Evolutionary conservation across 2,329 filamentous ascomycete genomes (phyloP).

Genomic region (Cladosporium velox): DNA sequence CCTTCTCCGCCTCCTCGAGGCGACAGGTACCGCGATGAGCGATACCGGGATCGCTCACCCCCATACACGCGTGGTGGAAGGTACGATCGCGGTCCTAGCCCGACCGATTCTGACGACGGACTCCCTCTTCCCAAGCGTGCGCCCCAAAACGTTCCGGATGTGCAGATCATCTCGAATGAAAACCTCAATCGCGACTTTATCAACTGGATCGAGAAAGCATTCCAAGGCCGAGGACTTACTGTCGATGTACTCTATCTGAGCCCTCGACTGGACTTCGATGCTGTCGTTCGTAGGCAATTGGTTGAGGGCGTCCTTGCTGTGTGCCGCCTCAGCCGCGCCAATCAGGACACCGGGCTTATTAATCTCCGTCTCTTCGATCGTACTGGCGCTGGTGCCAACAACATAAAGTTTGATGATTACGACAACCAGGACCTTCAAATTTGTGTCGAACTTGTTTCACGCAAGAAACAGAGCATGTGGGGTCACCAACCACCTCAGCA

Average conservation of each 20-base stretch:
- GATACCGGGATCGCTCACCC: constrained; percentile 38
- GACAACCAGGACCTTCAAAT: constrained; percentile 75
- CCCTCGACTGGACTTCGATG: constrained; percentile 72
- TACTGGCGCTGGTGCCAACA: constrained; percentile 64
- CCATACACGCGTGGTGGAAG: constrained; percentile 46
- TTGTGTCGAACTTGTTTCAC: constrained; percentile 76
- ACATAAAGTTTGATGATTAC: constrained; percentile 85
- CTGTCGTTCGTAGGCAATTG: constrained; percentile 81
- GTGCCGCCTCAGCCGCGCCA: constrained; percentile 68
- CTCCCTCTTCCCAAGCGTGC: constrained; percentile 73
- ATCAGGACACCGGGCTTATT: constrained; percentile 72
- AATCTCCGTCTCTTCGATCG: constrained; percentile 85
- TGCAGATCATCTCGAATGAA: constrained; percentile 81
- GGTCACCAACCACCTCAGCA: constrained; percentile 38
- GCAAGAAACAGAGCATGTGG: constrained; percentile 59
- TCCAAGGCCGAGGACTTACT: constrained; percentile 69
- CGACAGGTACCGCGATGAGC: constrained; percentile 32
- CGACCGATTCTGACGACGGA: constrained; percentile 61
- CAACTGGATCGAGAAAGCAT: constrained; percentile 75
- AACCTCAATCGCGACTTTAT: constrained; percentile 74
- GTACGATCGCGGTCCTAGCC: constrained; percentile 50
- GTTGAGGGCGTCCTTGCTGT: constrained; percentile 87
- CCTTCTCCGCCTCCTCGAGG: constrained; percentile 43
- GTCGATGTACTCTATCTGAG: constrained; percentile 79
- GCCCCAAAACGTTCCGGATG: constrained; percentile 77